Base-by-base conservation (phyloP, 2,329 filamentous ascomycete genomes). In the Ophiostoma montium region DNA sequence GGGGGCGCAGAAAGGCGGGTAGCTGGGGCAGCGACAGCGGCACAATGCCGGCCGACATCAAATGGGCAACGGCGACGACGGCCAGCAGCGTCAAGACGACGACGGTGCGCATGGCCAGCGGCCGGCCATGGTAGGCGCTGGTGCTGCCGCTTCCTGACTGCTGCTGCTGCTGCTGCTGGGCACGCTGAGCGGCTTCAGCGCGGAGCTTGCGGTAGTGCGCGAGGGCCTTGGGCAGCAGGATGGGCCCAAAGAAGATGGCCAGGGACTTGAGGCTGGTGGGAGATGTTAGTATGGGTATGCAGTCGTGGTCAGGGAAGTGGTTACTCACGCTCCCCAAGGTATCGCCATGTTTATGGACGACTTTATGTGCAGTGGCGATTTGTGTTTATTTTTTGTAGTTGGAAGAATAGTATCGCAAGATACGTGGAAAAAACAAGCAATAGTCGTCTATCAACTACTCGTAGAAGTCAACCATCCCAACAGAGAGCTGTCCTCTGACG, bases 141-240 rank as follows among this genome's bases (percentile, higher is more conserved):
- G 27, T 23, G n/a, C 35, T 19, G n/a, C 19, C 19, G 19, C 5
- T 27, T 27, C 5, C 12, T 5, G 8, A 30, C 23, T 42, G 21
- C 57, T 83, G 60, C 45, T 50, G 8, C 18, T 23, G 35, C 35
- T 47, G 50, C 19, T 45, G 52, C 74, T 62, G 54, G 12, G 47
- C 49, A 74, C 60, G 57, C 65, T 64, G 55, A 19, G 57, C 57
- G 2, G 71, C 68, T n/a, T 67, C 65, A 53, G 64, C 59, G 55
- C 67, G 68, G 42, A 70, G 48, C 39, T 71, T 72, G 56, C 78
- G 78, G 67, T 85, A 84, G 68, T 76, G 80, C 53, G 69, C 64
- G 50, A 87, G 67, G 50, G 72, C 70, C 58, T 78, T 79, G 47
- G 84, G 82, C 35, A 90, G 63, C 55, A 89, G 68, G 55, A 86